phyloP scores from a whole-genome alignment of 371 early-diverging fungal genomes.

The Lichtheimia ramosa region DNA sequence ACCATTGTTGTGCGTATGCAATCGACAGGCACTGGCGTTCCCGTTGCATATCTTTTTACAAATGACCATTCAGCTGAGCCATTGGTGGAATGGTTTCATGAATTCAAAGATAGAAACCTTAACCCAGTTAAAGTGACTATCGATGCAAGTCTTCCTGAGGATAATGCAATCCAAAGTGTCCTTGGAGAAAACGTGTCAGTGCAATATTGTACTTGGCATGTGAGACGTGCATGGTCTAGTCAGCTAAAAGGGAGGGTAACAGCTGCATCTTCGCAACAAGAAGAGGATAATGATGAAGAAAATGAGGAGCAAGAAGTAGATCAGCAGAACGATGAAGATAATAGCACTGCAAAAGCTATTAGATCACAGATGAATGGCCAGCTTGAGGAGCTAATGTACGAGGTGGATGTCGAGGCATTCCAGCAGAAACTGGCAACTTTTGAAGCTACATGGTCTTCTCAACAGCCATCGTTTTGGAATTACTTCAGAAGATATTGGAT shows the following conservation, averaged over 20 bases:
- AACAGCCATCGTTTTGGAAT: neutral
- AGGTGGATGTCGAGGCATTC: neutral
- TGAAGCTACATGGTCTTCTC: neutral
- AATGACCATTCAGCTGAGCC: neutral
- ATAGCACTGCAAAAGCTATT: no score
- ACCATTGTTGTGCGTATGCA: conserved; percentile 3
- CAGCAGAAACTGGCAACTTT: neutral
- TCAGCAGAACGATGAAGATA: no score
- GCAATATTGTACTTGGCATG: conserved; percentile 6
- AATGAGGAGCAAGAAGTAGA: no score
- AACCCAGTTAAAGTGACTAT: neutral
- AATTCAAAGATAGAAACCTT: no score
- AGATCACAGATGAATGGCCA: neutral
- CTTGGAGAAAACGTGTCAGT: neutral
- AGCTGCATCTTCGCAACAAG: neutral
- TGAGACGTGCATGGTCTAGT: conserved; percentile 1
- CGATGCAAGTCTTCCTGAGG: neutral
- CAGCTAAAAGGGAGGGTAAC: neutral
- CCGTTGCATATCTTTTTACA: conserved; percentile 3
- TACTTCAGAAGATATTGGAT: conserved; percentile 2
- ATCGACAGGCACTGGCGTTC: neutral
- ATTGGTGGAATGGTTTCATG: neutral
- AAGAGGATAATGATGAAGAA: no score
- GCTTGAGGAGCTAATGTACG: neutral
- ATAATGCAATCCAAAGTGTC: neutral